These are phyloP conservation scores for Boletus sp. DNA, from an alignment of 768 basidiomycete genomes.

Conservation along the genomic window DNA sequence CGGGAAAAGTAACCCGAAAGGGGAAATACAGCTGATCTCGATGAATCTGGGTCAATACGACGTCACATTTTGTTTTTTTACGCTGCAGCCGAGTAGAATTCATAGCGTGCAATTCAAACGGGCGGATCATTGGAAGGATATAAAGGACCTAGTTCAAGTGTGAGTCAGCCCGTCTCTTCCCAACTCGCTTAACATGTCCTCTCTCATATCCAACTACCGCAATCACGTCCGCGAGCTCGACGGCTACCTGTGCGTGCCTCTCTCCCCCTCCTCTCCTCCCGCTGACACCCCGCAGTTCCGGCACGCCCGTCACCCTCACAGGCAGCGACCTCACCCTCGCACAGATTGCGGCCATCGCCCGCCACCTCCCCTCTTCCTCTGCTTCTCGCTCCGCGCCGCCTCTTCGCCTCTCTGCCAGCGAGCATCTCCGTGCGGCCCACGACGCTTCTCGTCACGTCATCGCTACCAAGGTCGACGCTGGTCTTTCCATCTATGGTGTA, in stretches of 20 bases:
- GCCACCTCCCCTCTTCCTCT: slow-evolving; percentile 46
- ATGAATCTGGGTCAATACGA: slow-evolving; percentile 7
- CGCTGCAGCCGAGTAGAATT: not conserved
- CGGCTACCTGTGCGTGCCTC: slow-evolving; percentile 52
- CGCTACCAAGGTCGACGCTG: slow-evolving; percentile 18
- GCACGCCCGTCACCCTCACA: slow-evolving; percentile 61
- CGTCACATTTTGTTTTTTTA: slow-evolving; percentile 22
- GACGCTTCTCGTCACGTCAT: slow-evolving; percentile 49
- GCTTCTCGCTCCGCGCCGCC: slow-evolving; percentile 32
- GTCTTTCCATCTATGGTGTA: slow-evolving; percentile 79
- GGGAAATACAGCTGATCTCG: slow-evolving; percentile 7
- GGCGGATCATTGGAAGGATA: slow-evolving; percentile 17
- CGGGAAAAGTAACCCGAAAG: not conserved
- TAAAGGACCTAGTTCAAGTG: slow-evolving; percentile 9
- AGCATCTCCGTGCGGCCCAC: slow-evolving; percentile 47
- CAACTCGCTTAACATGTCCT: slow-evolving; percentile 9
- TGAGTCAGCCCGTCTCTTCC: not conserved
- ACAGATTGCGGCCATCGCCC: slow-evolving; percentile 73
- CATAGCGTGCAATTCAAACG: not conserved
- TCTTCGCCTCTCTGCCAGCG: slow-evolving; percentile 20
- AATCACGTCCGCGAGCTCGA: slow-evolving; percentile 62
- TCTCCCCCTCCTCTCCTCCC: not conserved
- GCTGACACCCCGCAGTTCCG: slow-evolving; percentile 43
- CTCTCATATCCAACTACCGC: slow-evolving; percentile 55
- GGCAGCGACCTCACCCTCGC: slow-evolving; percentile 73